phyloP scores from a whole-genome alignment of 2,329 filamentous ascomycete species.

The Teratosphaeriaceae sp. region DNA sequence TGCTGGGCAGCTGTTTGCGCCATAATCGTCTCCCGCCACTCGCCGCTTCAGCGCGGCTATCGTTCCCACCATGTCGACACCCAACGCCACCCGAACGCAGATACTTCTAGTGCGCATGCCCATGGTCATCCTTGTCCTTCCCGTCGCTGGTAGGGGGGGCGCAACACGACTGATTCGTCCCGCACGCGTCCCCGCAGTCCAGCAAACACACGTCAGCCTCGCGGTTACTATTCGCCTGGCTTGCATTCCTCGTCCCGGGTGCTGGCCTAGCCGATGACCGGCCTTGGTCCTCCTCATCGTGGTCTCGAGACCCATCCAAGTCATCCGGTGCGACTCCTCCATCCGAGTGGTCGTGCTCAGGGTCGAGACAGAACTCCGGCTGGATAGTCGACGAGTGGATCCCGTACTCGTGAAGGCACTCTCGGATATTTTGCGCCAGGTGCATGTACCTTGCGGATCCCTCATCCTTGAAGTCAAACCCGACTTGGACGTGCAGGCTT shows the following conservation, averaged over 20 bases:
- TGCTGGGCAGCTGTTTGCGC: too few species aligned
- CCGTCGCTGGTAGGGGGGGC: slow-evolving; percentile 19
- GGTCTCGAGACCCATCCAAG: background rate
- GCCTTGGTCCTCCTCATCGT: background rate
- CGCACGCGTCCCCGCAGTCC: slow-evolving; percentile 40
- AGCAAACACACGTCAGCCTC: slow-evolving; percentile 34
- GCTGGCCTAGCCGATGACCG: slow-evolving; percentile 5
- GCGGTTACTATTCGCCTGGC: slow-evolving; percentile 24
- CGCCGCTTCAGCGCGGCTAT: too few species aligned
- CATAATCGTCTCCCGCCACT: too few species aligned
- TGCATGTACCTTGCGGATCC: slow-evolving; percentile 80
- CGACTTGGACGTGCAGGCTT: slow-evolving; percentile 86
- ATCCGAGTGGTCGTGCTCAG: slow-evolving; percentile 36
- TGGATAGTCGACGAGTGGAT: slow-evolving; percentile 98
- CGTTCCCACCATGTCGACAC: too few species aligned
- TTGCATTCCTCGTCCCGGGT: slow-evolving; percentile 28
- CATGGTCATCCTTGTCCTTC: background rate
- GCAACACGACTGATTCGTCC: slow-evolving; percentile 36
- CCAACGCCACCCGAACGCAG: too few species aligned
- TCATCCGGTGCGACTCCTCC: slow-evolving; percentile 7
- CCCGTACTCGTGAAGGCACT: slow-evolving; percentile 88
- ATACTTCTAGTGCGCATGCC: slow-evolving; percentile 1
- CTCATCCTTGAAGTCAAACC: slow-evolving; percentile 79
- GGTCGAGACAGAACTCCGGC: slow-evolving; percentile 63
- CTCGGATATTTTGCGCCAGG: slow-evolving; percentile 72